phyloP scores from a whole-genome alignment of 2,329 filamentous ascomycete genomes.

The Apiospora saccharicola region DNA sequence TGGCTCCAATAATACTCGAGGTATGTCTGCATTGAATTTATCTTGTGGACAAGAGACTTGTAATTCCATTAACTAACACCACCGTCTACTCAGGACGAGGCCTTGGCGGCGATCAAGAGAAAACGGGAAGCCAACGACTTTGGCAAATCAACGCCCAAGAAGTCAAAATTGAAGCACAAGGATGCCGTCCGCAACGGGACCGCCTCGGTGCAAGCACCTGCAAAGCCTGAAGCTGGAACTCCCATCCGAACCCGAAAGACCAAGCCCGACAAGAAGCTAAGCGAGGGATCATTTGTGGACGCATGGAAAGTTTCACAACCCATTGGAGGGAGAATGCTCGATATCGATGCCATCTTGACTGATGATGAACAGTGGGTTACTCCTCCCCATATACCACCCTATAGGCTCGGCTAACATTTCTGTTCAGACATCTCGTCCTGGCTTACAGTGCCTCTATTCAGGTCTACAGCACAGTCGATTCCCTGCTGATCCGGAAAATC shows the following conservation, averaged over 20 bases:
- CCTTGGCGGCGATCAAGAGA: constrained; percentile 51
- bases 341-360: constrained; percentile 70
- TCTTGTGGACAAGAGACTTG: background rate
- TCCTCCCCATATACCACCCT: background rate
- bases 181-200: constrained; percentile 8
- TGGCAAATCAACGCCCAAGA: constrained; percentile 47
- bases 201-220: constrained; percentile 20
- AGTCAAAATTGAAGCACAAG: constrained; percentile 30
- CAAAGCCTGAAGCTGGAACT: constrained; percentile 27
- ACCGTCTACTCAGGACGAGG: constrained; percentile 36
- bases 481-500: constrained; percentile 79
- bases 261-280: constrained; percentile 27
- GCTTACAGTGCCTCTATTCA: constrained; percentile 78
- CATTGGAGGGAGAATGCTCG: constrained; percentile 70
- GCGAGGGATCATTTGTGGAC: background rate
- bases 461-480: constrained; percentile 82
- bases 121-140: constrained; percentile 55
- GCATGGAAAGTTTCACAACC: constrained; percentile 68
- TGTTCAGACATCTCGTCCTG: constrained; percentile 74
- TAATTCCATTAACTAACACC: background rate
- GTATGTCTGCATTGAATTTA: background rate
- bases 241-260: constrained; percentile 16
- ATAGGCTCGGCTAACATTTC: constrained; percentile 37
- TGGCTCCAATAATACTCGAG: constrained; percentile 35
- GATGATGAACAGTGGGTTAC: constrained; percentile 64